These are phyloP conservation scores for Monosporascus sp. DNA, from an alignment of 2,329 filamentous ascomycete species.

Conservation along the genomic window DNA sequence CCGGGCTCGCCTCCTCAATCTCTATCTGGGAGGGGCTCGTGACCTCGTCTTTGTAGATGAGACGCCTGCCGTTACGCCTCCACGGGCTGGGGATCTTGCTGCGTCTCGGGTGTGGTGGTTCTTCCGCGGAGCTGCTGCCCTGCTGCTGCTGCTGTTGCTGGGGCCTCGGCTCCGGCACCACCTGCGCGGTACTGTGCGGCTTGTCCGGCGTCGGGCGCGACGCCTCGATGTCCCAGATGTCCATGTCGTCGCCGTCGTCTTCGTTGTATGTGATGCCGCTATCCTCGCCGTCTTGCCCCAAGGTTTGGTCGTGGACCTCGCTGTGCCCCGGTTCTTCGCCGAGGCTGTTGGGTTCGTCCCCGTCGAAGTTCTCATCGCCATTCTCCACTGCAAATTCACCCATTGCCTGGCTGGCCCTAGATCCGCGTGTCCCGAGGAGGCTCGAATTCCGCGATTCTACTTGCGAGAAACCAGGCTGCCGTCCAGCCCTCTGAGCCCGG, in stretches of 20 bases:
- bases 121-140: neutral
- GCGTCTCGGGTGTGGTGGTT: constrained; percentile 18
- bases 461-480: constrained; percentile 8
- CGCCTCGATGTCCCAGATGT: constrained; percentile 56
- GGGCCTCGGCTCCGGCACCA: constrained; percentile 10
- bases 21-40: constrained; percentile 26
- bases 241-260: constrained; percentile 34
- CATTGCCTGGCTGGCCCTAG: constrained; percentile 4
- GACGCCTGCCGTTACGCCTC: constrained; percentile 27
- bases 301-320: neutral
- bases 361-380: constrained; percentile 10
- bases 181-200: constrained; percentile 1
- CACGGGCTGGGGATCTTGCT: constrained; percentile 35
- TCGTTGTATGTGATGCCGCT: constrained; percentile 6
- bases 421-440: constrained; percentile 7
- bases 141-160: neutral
- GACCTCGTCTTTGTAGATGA: constrained; percentile 28
- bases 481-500: constrained; percentile 4
- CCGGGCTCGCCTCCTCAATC: constrained; percentile 20
- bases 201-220: constrained; percentile 36
- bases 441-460: constrained; percentile 10
- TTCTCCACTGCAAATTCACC: neutral
- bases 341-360: constrained; percentile 12
- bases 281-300: constrained; percentile 3
- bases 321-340: constrained; percentile 1